phyloP scores from a whole-genome alignment of 352 stramenopile species.

The Globisporangium orthogonon region DNA sequence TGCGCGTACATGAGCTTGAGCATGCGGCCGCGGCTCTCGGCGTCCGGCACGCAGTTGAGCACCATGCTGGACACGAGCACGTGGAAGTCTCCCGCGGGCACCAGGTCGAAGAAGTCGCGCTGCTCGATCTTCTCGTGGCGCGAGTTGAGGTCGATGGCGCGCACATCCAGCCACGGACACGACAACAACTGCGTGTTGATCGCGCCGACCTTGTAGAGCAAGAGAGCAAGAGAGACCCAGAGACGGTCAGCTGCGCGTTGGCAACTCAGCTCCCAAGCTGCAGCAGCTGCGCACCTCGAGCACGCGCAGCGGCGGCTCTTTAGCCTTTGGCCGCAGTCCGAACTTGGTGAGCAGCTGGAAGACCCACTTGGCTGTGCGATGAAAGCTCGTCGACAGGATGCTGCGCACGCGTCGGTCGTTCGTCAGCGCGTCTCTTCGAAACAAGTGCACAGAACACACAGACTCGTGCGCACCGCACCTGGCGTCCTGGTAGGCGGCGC shows the following conservation, averaged over 20 bases:
- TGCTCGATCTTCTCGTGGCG: constrained; percentile 88
- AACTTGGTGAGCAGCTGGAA: constrained; percentile 85
- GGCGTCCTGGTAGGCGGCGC: constrained; percentile 92
- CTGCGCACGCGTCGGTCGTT: constrained; percentile 16
- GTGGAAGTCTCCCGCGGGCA: constrained; percentile 69
- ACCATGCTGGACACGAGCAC: constrained; percentile 93
- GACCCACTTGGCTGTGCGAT: constrained; percentile 95
- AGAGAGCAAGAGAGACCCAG: not conserved
- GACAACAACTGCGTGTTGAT: constrained; percentile 97
- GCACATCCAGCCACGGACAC: constrained; percentile 88
- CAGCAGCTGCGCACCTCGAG: constrained; percentile 37
- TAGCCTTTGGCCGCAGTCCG: constrained; percentile 59
- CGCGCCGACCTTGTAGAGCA: constrained; percentile 77
- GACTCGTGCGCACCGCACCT: constrained; percentile 14
- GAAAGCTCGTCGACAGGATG: constrained; percentile 91
- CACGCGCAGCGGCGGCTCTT: constrained; percentile 45
- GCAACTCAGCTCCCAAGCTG: not conserved
- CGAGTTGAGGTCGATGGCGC: constrained; percentile 94
- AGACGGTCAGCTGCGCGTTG: not conserved
- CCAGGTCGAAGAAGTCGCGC: constrained; percentile 88
- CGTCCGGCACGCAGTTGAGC: constrained; percentile 94
- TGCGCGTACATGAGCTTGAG: constrained; percentile 57
- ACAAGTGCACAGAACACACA: too few relatives aligned
- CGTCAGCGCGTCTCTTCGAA: not conserved
- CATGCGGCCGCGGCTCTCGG: constrained; percentile 74